Evolutionary conservation across 1,284 basidiomycete genomes (phyloP), one percentile per base, ranked within the genome.

Genomic region (Ceratobasidium sp.): DNA sequence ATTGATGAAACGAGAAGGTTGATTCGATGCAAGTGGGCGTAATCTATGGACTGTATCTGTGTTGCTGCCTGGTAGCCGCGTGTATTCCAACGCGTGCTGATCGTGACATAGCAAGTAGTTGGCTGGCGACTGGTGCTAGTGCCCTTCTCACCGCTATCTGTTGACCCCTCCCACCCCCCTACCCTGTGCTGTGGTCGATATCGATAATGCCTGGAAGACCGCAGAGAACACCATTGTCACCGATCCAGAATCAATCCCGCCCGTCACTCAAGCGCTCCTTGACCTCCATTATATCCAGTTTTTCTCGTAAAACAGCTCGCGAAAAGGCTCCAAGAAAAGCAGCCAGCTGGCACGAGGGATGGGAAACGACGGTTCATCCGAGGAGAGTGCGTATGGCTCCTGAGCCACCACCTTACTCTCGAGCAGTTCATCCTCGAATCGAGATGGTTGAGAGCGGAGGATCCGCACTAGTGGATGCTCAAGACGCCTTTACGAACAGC

Each of bases 401-500:
- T 15, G 20, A 50, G 25, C 25, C 52, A n/a, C 43, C 17, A 5
- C 43, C 43, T 17, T 32, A 34, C 6, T 35, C 52, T 27, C 52
- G 32, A 12, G 17, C 52, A n/a, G 10, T 6, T 10, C 8, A 10
- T 10, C 32, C 52, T 17, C 12, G 52, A 35, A 4, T 53, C 20
- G 50, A 65, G 6, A 52, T 65, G 3, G 50, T 54, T 5, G 49
- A 65, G 38, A 54, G 62, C 25, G 49, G 62, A 1, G 62, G 62
- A 13, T 22, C 27, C 34, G 62, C 62, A 25, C 25, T 65, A 8
- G 34, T 32, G 4, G 35, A 65, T 1, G 62, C 62, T 7, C 62
- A 65, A 15, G 62, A 65, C 2, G 62, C 62, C 13, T 65, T 65
- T 35, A 40, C 49, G 5, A 35, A 65, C 42, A 65, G 62, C 25